Evolutionary conservation across 1,284 basidiomycete genomes (phyloP).

Genomic region (Takashimella koratensis): DNA sequence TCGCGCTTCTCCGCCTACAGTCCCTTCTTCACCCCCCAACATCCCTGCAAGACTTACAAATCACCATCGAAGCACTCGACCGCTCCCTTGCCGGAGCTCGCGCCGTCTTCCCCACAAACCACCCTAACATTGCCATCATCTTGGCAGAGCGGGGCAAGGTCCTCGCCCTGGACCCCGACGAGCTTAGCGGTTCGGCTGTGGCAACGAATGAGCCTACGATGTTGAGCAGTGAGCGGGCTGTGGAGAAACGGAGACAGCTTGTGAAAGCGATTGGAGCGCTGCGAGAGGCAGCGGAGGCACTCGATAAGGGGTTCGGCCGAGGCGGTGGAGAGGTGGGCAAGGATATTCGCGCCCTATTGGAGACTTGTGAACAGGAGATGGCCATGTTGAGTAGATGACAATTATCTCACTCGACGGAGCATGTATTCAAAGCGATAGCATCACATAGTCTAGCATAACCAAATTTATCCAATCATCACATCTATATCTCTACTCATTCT

Average conservation of each 20-base stretch:
- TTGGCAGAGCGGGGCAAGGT: conserved; percentile 77
- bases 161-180: conserved; percentile 49
- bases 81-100: conserved; percentile 59
- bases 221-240: conserved; percentile 41
- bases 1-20: conserved; percentile 66
- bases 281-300: conserved; percentile 54
- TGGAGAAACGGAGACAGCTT: conserved; percentile 37
- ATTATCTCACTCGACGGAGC: neutral
- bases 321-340: conserved; percentile 40
- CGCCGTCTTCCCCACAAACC: conserved; percentile 61
- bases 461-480: too few species aligned
- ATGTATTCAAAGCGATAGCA: neutral
- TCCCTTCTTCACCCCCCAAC: conserved; percentile 20
- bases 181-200: conserved; percentile 1
- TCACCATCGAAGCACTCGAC: conserved; percentile 57
- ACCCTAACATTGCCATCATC: conserved; percentile 73
- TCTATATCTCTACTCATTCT: neutral
- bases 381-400: conserved; percentile 4
- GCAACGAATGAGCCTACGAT: conserved; percentile 52
- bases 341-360: conserved; percentile 34
- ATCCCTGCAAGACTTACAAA: conserved; percentile 16
- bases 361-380: conserved; percentile 31
- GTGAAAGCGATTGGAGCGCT: conserved; percentile 63
- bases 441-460: too few species aligned
- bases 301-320: conserved; percentile 40